A percentile compares a stretch with the other conserved stretches of the same genome.
Conservation (phyloP, 768 basidiomycete species). For the Termitomyces eurrhizus region DNA sequence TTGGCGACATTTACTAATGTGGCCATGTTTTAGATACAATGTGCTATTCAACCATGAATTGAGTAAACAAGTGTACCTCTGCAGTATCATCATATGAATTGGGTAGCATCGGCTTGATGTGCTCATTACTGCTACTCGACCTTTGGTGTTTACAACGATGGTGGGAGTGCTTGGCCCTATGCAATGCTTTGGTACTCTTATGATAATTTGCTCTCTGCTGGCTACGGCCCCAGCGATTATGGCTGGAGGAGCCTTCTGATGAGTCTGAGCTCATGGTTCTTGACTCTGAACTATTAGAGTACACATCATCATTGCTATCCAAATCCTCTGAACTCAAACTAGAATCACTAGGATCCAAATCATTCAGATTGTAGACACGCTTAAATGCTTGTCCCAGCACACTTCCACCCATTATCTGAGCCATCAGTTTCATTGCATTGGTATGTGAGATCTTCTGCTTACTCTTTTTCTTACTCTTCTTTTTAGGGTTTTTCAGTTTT, state of each 20-base stretch:
- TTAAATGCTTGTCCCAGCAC: neutral
- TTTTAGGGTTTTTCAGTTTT: neutral
- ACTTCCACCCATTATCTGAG: neutral
- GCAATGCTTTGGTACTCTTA: neutral
- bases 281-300: neutral
- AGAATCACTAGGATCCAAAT: neutral
- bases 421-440: neutral
- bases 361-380: neutral
- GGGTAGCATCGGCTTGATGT: neutral
- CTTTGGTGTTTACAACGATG: neutral
- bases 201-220: neutral
- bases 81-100: neutral
- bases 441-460: too few species aligned
- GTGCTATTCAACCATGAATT: neutral
- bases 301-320: neutral
- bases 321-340: neutral
- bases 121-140: neutral
- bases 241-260: neutral
- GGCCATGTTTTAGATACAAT: neutral
- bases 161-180: neutral
- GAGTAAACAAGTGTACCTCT: neutral
- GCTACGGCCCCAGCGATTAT: neutral
- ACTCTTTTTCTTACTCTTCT: neutral
- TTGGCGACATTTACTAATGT: neutral
- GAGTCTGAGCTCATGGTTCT: neutral